These are phyloP conservation scores for Rhamnella rubrinervis DNA, from an alignment of 331 rosid genomes.

Conservation along the genomic window DNA sequence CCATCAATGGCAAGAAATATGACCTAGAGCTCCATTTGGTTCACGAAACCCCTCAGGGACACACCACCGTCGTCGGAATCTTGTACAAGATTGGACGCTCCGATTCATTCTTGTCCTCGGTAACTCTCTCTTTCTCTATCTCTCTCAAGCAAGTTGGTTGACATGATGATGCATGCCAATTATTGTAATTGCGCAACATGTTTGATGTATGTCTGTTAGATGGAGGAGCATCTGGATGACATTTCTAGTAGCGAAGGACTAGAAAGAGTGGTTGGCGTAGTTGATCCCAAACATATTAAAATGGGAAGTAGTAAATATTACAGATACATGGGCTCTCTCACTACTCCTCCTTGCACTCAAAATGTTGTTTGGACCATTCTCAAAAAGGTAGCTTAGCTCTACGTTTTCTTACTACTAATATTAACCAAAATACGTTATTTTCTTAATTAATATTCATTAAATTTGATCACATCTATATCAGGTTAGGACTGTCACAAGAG, in stretches of 20 bases:
- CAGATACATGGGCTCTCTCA: constrained; percentile 68
- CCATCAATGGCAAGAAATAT: constrained; percentile 46
- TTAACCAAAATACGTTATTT: background rate
- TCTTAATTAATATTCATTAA: background rate
- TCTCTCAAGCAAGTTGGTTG: constrained; percentile 26
- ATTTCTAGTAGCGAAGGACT: constrained; percentile 7
- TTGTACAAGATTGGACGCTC: constrained; percentile 41
- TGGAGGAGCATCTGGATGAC: constrained; percentile 17
- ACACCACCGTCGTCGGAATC: constrained; percentile 51
- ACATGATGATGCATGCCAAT: background rate
- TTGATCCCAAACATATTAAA: constrained; percentile 34
- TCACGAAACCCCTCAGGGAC: constrained; percentile 45
- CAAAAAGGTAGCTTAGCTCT: constrained; percentile 32
- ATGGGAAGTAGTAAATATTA: constrained; percentile 34
- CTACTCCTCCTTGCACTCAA: constrained; percentile 66
- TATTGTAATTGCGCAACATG: background rate
- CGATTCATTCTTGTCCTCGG: constrained; percentile 48
- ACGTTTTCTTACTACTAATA: background rate
- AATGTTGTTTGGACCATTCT: constrained; percentile 58
- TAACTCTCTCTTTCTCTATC: constrained; percentile 12
- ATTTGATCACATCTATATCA: constrained; percentile 10
- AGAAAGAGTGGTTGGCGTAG: constrained; percentile 25
- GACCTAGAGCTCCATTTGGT: constrained; percentile 69
- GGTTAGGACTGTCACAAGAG: constrained; percentile 47
- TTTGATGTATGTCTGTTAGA: constrained; percentile 15